Evolutionary conservation across 179 eudicot species (phyloP).

Genomic region (Patellifolia procumbens): DNA sequence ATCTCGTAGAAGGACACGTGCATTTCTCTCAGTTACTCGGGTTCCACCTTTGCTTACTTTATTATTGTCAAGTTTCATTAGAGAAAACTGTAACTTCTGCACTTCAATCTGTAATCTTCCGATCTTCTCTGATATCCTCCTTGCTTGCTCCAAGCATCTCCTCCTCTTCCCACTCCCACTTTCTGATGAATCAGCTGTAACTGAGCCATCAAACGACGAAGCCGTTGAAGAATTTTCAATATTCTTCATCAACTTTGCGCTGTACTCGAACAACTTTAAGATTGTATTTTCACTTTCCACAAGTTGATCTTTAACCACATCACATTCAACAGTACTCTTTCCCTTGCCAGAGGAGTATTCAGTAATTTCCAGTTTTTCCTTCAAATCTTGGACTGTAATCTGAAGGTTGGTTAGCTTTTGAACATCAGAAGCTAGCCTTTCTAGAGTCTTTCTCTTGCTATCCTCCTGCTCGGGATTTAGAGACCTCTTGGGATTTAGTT

Average conservation of each 20-base stretch:
- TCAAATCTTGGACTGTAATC: slow-evolving; percentile 84
- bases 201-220: slow-evolving; percentile 35
- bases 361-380: slow-evolving; percentile 54
- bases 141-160: slow-evolving; percentile 66
- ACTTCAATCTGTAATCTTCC: slow-evolving; percentile 87
- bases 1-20: slow-evolving; percentile 63
- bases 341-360: slow-evolving; percentile 49
- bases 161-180: slow-evolving; percentile 49
- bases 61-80: slow-evolving; percentile 67
- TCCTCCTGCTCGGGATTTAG: slow-evolving; percentile 44
- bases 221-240: slow-evolving; percentile 54
- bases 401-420: slow-evolving; percentile 84
- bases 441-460: slow-evolving; percentile 62
- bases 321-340: slow-evolving; percentile 45
- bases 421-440: slow-evolving; percentile 81
- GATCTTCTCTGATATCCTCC: slow-evolving; percentile 76
- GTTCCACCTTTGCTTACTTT: slow-evolving; percentile 41
- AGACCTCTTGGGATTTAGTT: slow-evolving; percentile 54
- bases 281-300: slow-evolving; percentile 71
- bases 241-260: slow-evolving; percentile 63
- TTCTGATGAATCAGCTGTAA: slow-evolving; percentile 54
- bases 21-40: slow-evolving; percentile 48
- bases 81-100: slow-evolving; percentile 74
- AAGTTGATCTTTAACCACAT: slow-evolving; percentile 62
- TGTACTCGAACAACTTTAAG: slow-evolving; percentile 59